Evolutionary conservation across 164 flowering plant species (phyloP).

Genomic region (Brasenia schreberi): DNA sequence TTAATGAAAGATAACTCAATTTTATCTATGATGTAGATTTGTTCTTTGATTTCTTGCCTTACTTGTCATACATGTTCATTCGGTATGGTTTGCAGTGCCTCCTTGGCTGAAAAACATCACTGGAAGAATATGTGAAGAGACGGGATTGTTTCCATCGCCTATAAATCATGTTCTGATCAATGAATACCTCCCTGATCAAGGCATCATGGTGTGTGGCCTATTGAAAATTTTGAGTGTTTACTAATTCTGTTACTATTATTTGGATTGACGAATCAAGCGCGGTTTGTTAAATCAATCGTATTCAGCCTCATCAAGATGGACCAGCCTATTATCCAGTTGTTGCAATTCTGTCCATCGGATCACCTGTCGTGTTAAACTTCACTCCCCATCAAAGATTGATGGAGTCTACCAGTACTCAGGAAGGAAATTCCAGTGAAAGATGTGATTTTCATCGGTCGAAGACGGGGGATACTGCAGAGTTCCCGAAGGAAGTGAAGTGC

Average conservation of each 20-base stretch:
- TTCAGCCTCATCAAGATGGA: conserved; percentile 95
- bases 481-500: conserved; percentile 1
- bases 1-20: too few species aligned
- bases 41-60: conserved; percentile 2
- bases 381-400: conserved; percentile 55
- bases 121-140: conserved; percentile 33
- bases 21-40: too few species aligned
- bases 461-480: conserved; percentile 3
- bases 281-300: background rate
- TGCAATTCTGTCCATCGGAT: conserved; percentile 79
- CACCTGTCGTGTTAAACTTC: conserved; percentile 85
- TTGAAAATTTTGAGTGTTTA: too few species aligned
- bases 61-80: too few species aligned
- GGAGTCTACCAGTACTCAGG: conserved; percentile 1
- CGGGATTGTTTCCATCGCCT: conserved; percentile 65
- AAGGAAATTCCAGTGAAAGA: conserved; percentile 3
- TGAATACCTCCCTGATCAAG: conserved; percentile 88
- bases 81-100: conserved; percentile 90
- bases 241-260: too few species aligned
- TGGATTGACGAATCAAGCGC: too few species aligned
- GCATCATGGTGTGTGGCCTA: conserved; percentile 74
- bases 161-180: conserved; percentile 94
- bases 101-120: conserved; percentile 63
- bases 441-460: conserved; percentile 8
- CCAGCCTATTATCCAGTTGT: conserved; percentile 91